Evolutionary conservation across 805 yeast species (phyloP), one percentile per base, ranked within the genome.

Genomic region (Wickerhamiella hasegawae): DNA sequence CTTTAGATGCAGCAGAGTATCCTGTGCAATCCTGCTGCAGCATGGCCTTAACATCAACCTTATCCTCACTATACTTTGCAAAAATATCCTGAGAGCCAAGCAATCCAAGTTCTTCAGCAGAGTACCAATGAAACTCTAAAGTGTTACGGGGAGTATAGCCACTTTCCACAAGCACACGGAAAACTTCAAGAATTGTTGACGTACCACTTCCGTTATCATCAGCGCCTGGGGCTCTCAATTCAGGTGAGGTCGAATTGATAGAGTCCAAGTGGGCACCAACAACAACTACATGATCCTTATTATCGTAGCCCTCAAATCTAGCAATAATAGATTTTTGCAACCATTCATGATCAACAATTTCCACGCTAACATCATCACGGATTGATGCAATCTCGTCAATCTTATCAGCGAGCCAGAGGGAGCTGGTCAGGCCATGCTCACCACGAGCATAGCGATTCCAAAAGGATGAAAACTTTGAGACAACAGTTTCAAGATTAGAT

Each of bases 1-100:
- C 70, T 25, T 57, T 50, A 28, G 74, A 59, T 28, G 65, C 68
- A 23, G 63, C 61, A 2, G 76, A 68, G 49, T 64, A 82, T 0
- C 94, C 95, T 3, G 94, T 79, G 94, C 85, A 85, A 53, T 87
- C 98, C 53, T 83, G 93, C 56, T 85, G 95, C 27, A 87, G 61
- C 90, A 84, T 77, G 4, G 85, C 84, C 22, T 74, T 68, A 17
- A 87, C 83, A 5, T 65, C 59, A 32, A 58, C 59, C 21, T 61
- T 59, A 12, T 60, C 47, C n/a, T 52, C 45, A 9, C 58, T 51
- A 49, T 79, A 79, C 18, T 58, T 54, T 8, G 68, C 55, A 54
- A 80, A 81, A 8, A 87, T 69, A 41, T 80, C 94, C 42, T 72
- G 66, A 4, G 94, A 82, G 1, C 97, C 97, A 35, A 81, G 61